These are phyloP conservation scores for Rhexocercosporidium sp. DNA, from an alignment of 2,329 filamentous ascomycete genomes.

Conservation along the genomic window DNA sequence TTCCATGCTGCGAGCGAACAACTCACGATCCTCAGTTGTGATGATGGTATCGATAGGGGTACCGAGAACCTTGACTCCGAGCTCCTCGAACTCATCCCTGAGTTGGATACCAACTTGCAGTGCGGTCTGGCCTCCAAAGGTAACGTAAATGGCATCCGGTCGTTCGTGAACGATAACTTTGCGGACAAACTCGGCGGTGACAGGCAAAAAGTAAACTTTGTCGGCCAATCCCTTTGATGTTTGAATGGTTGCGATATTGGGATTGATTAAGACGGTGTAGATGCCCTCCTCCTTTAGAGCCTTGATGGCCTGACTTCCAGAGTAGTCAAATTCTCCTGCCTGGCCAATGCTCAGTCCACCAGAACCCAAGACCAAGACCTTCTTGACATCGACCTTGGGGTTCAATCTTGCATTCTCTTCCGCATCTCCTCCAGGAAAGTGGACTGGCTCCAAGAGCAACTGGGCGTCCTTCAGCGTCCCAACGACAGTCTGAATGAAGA, in stretches of 20 bases:
- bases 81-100: constrained; percentile 92
- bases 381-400: constrained; percentile 85
- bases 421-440: constrained; percentile 83
- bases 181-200: constrained; percentile 95
- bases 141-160: constrained; percentile 96
- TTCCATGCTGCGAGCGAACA: constrained; percentile 98
- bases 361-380: constrained; percentile 91
- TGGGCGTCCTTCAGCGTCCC: constrained; percentile 70
- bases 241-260: constrained; percentile 98
- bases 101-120: constrained; percentile 96
- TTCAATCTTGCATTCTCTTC: constrained; percentile 79
- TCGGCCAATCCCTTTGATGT: constrained; percentile 97
- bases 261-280: constrained; percentile 97
- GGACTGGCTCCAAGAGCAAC: constrained; percentile 73
- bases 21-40: constrained; percentile 95
- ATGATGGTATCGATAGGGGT: constrained; percentile 98
- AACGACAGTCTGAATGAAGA: constrained; percentile 87
- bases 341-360: constrained; percentile 97
- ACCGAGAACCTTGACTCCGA: constrained; percentile 93
- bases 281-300: constrained; percentile 97
- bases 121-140: constrained; percentile 96
- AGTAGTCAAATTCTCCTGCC: constrained; percentile 98
- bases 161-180: constrained; percentile 96
- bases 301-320: constrained; percentile 97
- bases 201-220: constrained; percentile 98